These are phyloP conservation scores for Metschnikowia cubensis DNA, from an alignment of 805 yeast genomes.

Conservation along the genomic window DNA sequence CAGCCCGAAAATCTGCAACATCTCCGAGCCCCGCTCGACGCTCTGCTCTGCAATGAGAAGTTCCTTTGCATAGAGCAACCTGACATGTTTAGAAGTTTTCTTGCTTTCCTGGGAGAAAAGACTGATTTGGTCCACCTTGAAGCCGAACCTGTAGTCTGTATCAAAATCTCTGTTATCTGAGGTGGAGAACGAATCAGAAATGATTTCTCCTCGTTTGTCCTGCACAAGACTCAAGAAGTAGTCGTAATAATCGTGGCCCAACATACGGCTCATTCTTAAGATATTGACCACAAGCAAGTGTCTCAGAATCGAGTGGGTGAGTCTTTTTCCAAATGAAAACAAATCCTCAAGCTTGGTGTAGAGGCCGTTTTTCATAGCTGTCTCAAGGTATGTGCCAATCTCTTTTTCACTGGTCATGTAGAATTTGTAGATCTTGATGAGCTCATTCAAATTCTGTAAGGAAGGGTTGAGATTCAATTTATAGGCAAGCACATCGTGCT, in stretches of 20 bases:
- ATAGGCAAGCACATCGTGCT: conserved; percentile 65
- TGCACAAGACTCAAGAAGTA: conserved; percentile 24
- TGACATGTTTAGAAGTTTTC: conserved; percentile 26
- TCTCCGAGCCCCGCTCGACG: conserved; percentile 22
- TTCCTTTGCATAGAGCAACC: conserved; percentile 36
- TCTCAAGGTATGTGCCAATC: conserved; percentile 43
- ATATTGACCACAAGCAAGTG: conserved; percentile 33
- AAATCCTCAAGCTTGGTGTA: conserved; percentile 68
- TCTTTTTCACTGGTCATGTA: conserved; percentile 55
- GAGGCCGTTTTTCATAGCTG: conserved; percentile 55
- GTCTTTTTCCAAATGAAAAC: conserved; percentile 51
- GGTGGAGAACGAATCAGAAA: conserved; percentile 14
- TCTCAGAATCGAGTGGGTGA: conserved; percentile 48
- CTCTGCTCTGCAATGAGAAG: conserved; percentile 35
- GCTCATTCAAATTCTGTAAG: conserved; percentile 30
- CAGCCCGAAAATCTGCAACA: conserved; percentile 25
- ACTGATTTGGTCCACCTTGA: conserved; percentile 23
- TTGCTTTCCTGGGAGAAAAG: conserved; percentile 16
- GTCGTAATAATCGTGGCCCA: conserved; percentile 26
- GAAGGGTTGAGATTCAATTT: conserved; percentile 46
- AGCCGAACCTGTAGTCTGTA: conserved; percentile 51
- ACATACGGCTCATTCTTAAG: conserved; percentile 30
- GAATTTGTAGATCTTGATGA: conserved; percentile 37
- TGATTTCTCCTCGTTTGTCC: conserved; percentile 13
- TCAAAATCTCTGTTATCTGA: conserved; percentile 60